Percentiles rank a stretch among this genome's conserved stretches.
These are phyloP conservation scores for Oidiodendron maius DNA, from an alignment of 495 filamentous ascomycete genomes.

Conservation along the genomic window DNA sequence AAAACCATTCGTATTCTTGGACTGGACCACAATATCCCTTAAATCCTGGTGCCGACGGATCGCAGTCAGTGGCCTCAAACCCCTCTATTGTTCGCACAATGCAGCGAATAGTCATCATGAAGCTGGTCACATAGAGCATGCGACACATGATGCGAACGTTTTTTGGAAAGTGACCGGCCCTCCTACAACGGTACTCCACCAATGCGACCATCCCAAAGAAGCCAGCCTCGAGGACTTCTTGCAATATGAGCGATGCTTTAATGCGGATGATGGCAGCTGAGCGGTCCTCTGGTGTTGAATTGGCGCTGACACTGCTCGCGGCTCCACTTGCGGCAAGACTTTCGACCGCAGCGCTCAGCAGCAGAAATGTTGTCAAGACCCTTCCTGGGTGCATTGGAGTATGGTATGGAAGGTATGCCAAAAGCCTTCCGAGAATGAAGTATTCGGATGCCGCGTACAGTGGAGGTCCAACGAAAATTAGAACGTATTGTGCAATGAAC, in stretches of 20 bases:
- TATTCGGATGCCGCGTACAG: slow-evolving; percentile 47
- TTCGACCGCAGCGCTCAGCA: slow-evolving; percentile 32
- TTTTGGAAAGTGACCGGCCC: slow-evolving; percentile 19
- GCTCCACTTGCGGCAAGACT: slow-evolving; percentile 32
- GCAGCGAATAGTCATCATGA: slow-evolving; percentile 31
- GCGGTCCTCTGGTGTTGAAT: not conserved
- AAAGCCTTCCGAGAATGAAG: slow-evolving; percentile 42
- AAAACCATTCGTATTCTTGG: slow-evolving; percentile 52
- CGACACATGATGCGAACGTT: slow-evolving; percentile 31
- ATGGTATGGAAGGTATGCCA: slow-evolving; percentile 23
- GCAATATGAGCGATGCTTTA: slow-evolving; percentile 58
- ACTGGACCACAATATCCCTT: not conserved
- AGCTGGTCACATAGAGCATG: slow-evolving; percentile 36
- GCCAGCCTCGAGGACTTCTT: slow-evolving; percentile 52
- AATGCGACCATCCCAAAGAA: slow-evolving; percentile 49
- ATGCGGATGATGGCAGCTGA: slow-evolving; percentile 50
- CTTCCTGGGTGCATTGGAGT: slow-evolving; percentile 34
- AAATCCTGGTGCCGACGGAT: not conserved
- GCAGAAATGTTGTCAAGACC: slow-evolving; percentile 30
- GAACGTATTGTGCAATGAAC: slow-evolving; percentile 39
- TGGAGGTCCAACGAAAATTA: slow-evolving; percentile 42
- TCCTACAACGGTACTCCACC: slow-evolving; percentile 27
- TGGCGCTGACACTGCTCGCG: slow-evolving; percentile 8
- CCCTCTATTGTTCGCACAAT: slow-evolving; percentile 33
- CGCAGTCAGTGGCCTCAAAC: slow-evolving; percentile 21